Conservation (phyloP, 2,329 filamentous ascomycete genomes). For the Botrytis tulipae region DNA sequence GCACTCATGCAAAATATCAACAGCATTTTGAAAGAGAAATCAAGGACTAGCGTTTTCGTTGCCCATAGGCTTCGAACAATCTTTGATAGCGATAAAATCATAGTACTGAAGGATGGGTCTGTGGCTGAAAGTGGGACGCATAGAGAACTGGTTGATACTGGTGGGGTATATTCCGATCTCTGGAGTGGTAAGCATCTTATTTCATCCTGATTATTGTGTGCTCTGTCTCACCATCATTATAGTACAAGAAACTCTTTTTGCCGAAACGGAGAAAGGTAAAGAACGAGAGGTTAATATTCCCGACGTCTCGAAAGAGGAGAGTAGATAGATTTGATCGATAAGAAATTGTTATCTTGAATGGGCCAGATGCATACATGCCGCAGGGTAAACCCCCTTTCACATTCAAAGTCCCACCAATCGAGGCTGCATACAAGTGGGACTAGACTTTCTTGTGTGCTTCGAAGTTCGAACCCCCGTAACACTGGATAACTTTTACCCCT, state of each 20-base stretch:
- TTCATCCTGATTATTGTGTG: conserved; percentile 9
- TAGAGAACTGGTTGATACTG: conserved; percentile 72
- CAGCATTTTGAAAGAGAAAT: conserved; percentile 83
- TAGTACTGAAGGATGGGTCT: conserved; percentile 78
- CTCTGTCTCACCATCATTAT: conserved; percentile 24
- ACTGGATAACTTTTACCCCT: not conserved
- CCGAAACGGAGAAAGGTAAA: conserved; percentile 43
- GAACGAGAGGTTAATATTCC: conserved; percentile 39
- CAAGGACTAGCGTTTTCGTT: conserved; percentile 88
- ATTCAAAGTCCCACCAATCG: conserved; percentile 4
- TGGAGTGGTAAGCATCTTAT: conserved; percentile 70
- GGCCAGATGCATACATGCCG: conserved; percentile 4
- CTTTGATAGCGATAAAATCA: conserved; percentile 88
- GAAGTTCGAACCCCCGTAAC: not conserved
- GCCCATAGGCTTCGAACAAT: conserved; percentile 91
- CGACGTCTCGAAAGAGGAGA: conserved; percentile 18
- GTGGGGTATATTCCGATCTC: conserved; percentile 80
- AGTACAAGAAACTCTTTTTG: conserved; percentile 63
- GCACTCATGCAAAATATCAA: conserved; percentile 90
- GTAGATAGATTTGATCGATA: conserved; percentile 16
- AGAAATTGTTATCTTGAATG: conserved; percentile 9
- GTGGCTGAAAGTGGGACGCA: conserved; percentile 93
- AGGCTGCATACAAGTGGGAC: not conserved
- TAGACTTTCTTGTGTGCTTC: not conserved
- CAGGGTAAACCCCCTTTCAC: conserved; percentile 10